A percentile compares a stretch with the other conserved stretches of the same genome.
Evolutionary conservation across 1,139 yeast genomes (phyloP).

Genomic region (Diutina pseudorugosa): DNA sequence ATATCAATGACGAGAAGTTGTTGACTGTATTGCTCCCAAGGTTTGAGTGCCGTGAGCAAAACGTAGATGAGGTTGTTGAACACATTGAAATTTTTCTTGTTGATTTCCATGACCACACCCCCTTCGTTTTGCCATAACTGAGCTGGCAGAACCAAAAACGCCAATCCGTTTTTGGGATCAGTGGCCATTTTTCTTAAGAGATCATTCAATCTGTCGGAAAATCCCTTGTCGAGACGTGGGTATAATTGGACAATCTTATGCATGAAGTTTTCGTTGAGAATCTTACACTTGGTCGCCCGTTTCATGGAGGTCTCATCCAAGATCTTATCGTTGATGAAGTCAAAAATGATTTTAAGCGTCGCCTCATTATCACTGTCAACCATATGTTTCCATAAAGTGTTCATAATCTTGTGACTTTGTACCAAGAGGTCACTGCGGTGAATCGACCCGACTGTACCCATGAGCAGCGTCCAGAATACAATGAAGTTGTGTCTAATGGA

Average conservation of each 20-base stretch:
- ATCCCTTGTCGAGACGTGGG: conserved; percentile 15
- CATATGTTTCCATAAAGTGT: conserved; percentile 54
- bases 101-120: conserved; percentile 25
- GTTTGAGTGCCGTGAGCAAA: conserved; percentile 54
- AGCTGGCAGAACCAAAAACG: conserved; percentile 34
- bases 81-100: conserved; percentile 39
- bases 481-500: neutral
- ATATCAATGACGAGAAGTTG: conserved; percentile 42
- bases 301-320: conserved; percentile 50
- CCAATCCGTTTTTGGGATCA: conserved; percentile 31
- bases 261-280: conserved; percentile 70
- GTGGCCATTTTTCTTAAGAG: conserved; percentile 7
- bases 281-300: conserved; percentile 58
- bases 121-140: conserved; percentile 15
- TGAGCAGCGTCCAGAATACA: neutral
- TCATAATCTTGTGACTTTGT: conserved; percentile 50
- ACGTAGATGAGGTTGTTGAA: conserved; percentile 59
- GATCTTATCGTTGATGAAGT: conserved; percentile 37
- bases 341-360: conserved; percentile 27
- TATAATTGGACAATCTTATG: conserved; percentile 45
- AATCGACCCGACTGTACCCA: neutral
- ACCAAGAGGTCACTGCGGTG: conserved; percentile 44
- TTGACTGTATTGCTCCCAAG: conserved; percentile 68
- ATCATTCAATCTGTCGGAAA: conserved; percentile 12
- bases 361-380: conserved; percentile 37